A percentile compares a stretch with the other conserved stretches of the same genome.
Evolutionary conservation across 2,329 filamentous ascomycete genomes (phyloP).

Genomic region (Nigrospora sphaerica): DNA sequence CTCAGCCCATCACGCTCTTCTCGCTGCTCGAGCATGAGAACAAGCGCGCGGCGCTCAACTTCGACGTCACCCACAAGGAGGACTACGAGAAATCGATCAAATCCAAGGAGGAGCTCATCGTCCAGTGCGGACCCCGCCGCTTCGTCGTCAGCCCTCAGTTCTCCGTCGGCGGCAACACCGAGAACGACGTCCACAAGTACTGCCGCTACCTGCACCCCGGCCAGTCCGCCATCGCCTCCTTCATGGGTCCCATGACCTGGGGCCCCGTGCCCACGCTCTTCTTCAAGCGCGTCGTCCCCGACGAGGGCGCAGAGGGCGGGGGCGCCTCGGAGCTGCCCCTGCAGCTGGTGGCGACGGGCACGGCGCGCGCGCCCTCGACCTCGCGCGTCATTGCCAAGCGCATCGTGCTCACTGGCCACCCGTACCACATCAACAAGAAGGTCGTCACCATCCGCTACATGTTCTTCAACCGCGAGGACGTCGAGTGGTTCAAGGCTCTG

Average conservation of each 20-base stretch:
- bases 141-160: constrained; percentile 86
- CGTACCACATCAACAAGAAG: constrained; percentile 98
- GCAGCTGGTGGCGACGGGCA: constrained; percentile 78
- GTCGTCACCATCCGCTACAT: constrained; percentile 97
- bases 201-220: constrained; percentile 88
- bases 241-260: constrained; percentile 88
- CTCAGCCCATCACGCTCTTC: constrained; percentile 65
- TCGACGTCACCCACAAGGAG: constrained; percentile 78
- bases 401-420: constrained; percentile 88
- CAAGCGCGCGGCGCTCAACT: constrained; percentile 85
- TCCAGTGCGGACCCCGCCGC: constrained; percentile 84
- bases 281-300: constrained; percentile 57
- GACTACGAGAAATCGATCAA: constrained; percentile 72
- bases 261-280: constrained; percentile 85
- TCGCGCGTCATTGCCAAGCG: constrained; percentile 86
- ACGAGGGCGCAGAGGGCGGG: constrained; percentile 33
- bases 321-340: constrained; percentile 43
- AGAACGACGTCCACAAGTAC: constrained; percentile 97
- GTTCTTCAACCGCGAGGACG: constrained; percentile 97
- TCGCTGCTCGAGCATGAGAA: constrained; percentile 90
- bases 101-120: constrained; percentile 84
- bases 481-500: constrained; percentile 95
- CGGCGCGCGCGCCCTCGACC: constrained; percentile 69
- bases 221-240: constrained; percentile 79
- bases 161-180: constrained; percentile 81